Base-by-base conservation (phyloP, 805 yeast genomes). In the Metschnikowia proteae region DNA sequence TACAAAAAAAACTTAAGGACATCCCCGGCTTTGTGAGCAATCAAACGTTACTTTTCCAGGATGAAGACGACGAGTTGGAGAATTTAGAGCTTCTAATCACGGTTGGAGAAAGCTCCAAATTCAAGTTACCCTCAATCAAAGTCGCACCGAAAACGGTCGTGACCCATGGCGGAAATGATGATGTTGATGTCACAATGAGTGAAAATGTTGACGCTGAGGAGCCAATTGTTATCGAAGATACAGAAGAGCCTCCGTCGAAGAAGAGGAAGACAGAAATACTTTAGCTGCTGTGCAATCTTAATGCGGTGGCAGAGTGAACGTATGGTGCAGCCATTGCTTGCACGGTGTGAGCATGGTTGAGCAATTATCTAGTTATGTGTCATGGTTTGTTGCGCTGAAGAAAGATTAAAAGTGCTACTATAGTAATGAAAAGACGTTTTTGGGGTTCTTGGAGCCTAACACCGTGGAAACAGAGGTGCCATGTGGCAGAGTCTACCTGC, bases 41-140 rank as follows among this genome's bases (percentile, higher is more conserved):
- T n/a, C 76, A 82, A 22, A 72, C 84, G 22, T 35, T 94, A 11
- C 76, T 84, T 1, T 74, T 94, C 13, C 81, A 84, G 41, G 99
- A 94, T 65, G 96, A 92, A 46, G 84, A 82, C 36, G 96, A 87
- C 53, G 68, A 64, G 31, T 66, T 77, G 38, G 84, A 81, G 55
- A 78, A 81, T 38, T 69, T 84, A 34, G 92, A 88, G 56, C 71
- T 89, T 38, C 82, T 80, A 55, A 61, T 84, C 6, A 68, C 66
- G 8, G 52, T 57, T 7, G 56, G 43, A 1, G 54, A 46, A 1
- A 36, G 43, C 2, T 44, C 34, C 7, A 44, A 26, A n/a, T 8
- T 43, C 9, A 33, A 22, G 4, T 47, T 60, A 23, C 66, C 65
- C 3, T 54, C 52, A 3, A 36, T 62, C 22, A 27, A 30, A 23